phyloP scores from a whole-genome alignment of 176 grass and related monocot species.

The Oryza longistaminata region DNA sequence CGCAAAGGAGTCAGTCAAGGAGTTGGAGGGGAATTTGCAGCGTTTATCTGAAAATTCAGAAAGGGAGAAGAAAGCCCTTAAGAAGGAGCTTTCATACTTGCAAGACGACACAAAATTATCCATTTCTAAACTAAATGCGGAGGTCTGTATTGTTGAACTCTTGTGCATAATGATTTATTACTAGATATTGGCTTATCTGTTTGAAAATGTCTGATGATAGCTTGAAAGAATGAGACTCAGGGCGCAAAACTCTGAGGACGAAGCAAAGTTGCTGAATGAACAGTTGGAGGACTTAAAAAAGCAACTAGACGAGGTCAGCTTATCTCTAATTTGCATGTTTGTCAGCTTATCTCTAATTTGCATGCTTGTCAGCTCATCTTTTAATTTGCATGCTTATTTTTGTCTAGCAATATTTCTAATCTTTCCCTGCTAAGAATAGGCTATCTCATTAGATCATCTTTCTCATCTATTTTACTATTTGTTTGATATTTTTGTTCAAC shows the following conservation, averaged over 20 bases:
- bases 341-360: too few relatives aligned
- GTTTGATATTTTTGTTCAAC: constrained; percentile 40
- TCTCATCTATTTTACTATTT: not conserved
- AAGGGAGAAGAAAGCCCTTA: constrained; percentile 75
- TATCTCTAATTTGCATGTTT: too few relatives aligned
- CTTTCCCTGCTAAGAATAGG: constrained; percentile 15
- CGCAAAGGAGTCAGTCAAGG: constrained; percentile 64
- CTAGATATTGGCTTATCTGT: constrained; percentile 34
- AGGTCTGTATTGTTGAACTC: constrained; percentile 56
- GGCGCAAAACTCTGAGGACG: constrained; percentile 65
- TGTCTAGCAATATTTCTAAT: not conserved
- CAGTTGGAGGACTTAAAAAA: constrained; percentile 62
- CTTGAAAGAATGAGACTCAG: constrained; percentile 69
- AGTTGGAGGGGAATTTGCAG: constrained; percentile 70
- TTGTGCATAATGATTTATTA: constrained; percentile 27
- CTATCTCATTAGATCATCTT: constrained; percentile 1
- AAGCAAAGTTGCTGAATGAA: constrained; percentile 63
- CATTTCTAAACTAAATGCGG: constrained; percentile 58
- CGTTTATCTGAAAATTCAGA: constrained; percentile 71
- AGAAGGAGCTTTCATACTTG: constrained; percentile 69
- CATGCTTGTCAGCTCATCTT: not conserved
- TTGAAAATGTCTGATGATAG: constrained; percentile 41
- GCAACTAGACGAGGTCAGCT: constrained; percentile 62
- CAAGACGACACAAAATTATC: constrained; percentile 70
- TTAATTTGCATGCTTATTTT: not conserved